Evolutionary conservation across 306 rosid species (phyloP).

Genomic region (Mucuna pruriens): DNA sequence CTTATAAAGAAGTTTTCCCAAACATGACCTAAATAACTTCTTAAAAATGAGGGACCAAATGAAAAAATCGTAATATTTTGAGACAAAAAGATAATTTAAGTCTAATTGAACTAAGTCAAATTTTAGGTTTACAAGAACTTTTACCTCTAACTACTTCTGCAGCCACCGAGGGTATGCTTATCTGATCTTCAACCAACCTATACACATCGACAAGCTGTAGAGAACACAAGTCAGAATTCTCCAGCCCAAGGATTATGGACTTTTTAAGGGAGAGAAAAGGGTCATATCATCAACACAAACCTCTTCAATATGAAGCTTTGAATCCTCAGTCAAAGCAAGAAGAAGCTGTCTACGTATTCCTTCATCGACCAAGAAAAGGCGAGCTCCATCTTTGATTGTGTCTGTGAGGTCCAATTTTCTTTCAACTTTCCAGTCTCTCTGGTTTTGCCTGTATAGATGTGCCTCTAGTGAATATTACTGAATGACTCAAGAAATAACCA

Average conservation of each 20-base stretch:
- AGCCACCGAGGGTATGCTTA: slow-evolving; percentile 83
- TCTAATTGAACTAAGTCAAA: not conserved
- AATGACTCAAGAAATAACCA: slow-evolving; percentile 38
- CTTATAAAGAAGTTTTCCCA: no score
- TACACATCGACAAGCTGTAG: slow-evolving; percentile 91
- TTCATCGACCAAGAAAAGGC: slow-evolving; percentile 84
- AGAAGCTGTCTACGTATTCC: slow-evolving; percentile 92
- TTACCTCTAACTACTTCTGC: slow-evolving; percentile 91
- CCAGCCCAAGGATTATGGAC: slow-evolving; percentile 4
- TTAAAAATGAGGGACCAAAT: not conserved
- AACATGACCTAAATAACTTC: not conserved
- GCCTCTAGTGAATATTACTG: slow-evolving; percentile 36
- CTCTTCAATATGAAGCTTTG: slow-evolving; percentile 96
- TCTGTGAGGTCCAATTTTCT: slow-evolving; percentile 90
- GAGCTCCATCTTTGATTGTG: slow-evolving; percentile 98
- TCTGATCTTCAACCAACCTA: slow-evolving; percentile 87
- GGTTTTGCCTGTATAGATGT: slow-evolving; percentile 53
- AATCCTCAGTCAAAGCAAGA: slow-evolving; percentile 97
- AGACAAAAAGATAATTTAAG: not conserved
- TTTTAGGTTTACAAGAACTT: slow-evolving; percentile 8
- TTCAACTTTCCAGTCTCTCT: slow-evolving; percentile 58
- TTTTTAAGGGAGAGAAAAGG: slow-evolving; percentile 17
- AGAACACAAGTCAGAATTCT: slow-evolving; percentile 45
- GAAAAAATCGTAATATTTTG: not conserved
- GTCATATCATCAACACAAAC: slow-evolving; percentile 46